These are phyloP conservation scores for Marasmius tenuissimus DNA, from an alignment of 1,284 basidiomycete species.

Conservation along the genomic window DNA sequence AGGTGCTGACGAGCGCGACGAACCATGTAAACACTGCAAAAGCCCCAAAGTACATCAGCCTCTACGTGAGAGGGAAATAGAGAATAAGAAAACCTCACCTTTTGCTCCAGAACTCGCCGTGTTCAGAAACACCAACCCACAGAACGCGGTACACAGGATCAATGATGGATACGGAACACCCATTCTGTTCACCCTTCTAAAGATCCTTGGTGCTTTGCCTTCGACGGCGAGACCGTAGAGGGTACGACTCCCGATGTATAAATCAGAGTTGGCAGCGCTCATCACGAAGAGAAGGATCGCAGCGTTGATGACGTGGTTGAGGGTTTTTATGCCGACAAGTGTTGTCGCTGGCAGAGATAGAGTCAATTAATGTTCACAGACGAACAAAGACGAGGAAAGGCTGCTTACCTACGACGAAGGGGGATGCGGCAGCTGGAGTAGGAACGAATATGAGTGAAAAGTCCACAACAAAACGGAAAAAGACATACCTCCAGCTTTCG, in stretches of 20 bases:
- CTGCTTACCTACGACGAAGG: slow-evolving; percentile 69
- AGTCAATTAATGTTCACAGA: neutral
- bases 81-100: slow-evolving; percentile 30
- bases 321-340: slow-evolving; percentile 66
- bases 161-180: slow-evolving; percentile 62
- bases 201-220: slow-evolving; percentile 59
- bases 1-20: slow-evolving; percentile 66
- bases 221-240: slow-evolving; percentile 70
- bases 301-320: slow-evolving; percentile 65
- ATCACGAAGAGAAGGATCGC: slow-evolving; percentile 73
- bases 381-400: neutral
- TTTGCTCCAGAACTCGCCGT: slow-evolving; percentile 51
- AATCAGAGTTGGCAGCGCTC: slow-evolving; percentile 71
- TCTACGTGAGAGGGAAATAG: neutral
- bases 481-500: slow-evolving; percentile 47
- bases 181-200: slow-evolving; percentile 54
- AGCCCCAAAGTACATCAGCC: neutral
- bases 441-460: neutral
- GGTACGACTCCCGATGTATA: slow-evolving; percentile 74
- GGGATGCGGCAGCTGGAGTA: slow-evolving; percentile 59
- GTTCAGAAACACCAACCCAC: slow-evolving; percentile 62
- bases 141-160: slow-evolving; percentile 56
- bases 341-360: slow-evolving; percentile 21
- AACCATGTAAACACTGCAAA: slow-evolving; percentile 68
- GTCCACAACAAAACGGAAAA: neutral